A percentile compares a stretch with the other conserved stretches of the same genome.
Evolutionary conservation across 1,284 basidiomycete genomes (phyloP).

Genomic region (Butyriboletus pseudospeciosus): DNA sequence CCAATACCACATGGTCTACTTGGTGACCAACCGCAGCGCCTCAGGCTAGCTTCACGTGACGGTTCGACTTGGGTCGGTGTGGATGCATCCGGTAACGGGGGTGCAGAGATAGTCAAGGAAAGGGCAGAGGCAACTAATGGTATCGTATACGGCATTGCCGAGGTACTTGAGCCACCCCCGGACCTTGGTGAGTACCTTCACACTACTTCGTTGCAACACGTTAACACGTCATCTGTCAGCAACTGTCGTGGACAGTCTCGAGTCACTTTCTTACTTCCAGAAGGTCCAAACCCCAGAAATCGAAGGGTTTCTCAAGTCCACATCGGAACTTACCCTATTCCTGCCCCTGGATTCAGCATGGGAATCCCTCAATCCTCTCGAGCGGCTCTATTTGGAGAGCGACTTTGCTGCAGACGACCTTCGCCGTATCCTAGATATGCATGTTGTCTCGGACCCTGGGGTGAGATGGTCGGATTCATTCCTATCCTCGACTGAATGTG

Average conservation of each 20-base stretch:
- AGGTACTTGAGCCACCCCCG: conserved; percentile 73
- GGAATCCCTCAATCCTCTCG: conserved; percentile 58
- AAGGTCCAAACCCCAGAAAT: conserved; percentile 61
- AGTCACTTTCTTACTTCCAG: conserved; percentile 66
- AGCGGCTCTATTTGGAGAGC: conserved; percentile 82
- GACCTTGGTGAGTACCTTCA: conserved; percentile 57
- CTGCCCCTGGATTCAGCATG: conserved; percentile 84
- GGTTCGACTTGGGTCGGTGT: conserved; percentile 60
- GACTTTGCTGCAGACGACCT: conserved; percentile 79
- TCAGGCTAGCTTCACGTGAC: conserved; percentile 59
- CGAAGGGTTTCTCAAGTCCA: conserved; percentile 51
- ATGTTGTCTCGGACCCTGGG: conserved; percentile 54
- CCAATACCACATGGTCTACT: conserved; percentile 79
- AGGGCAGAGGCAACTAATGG: conserved; percentile 68
- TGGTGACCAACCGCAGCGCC: conserved; percentile 76
- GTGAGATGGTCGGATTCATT: conserved; percentile 68
- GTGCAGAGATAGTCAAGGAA: conserved; percentile 57
- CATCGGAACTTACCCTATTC: conserved; percentile 83
- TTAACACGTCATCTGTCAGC: conserved; percentile 9
- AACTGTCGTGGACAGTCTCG: conserved; percentile 49
- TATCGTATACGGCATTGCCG: conserved; percentile 69
- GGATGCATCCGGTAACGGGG: conserved; percentile 68
- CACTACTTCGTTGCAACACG: background rate
- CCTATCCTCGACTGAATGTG: conserved; percentile 50
- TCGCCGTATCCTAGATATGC: conserved; percentile 71